A percentile compares a stretch with the other conserved stretches of the same genome.
Conservation (phyloP, 805 yeast genomes). For the Zygotorulaspora chibaensis region DNA sequence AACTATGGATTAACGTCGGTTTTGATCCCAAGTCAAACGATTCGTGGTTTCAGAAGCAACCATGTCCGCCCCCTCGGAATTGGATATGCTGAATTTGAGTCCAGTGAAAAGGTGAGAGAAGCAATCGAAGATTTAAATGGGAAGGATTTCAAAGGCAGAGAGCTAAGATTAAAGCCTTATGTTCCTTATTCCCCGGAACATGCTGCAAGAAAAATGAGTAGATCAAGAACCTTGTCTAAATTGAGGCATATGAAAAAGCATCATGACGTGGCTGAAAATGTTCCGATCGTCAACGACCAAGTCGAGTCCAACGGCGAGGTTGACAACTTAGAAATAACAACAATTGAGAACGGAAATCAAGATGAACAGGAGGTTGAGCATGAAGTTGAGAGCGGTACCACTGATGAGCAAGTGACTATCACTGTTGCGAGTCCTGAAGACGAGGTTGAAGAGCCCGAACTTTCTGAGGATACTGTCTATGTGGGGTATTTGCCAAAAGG, state of each 20-base stretch:
- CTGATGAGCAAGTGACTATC: not conserved
- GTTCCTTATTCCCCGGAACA: conserved; percentile 38
- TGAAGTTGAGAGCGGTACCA: not conserved
- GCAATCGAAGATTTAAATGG: conserved; percentile 68
- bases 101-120: conserved; percentile 54
- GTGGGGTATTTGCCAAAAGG: conserved; percentile 40
- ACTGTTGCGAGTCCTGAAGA: not conserved
- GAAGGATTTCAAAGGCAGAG: conserved; percentile 44
- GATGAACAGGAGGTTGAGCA: not conserved
- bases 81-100: conserved; percentile 79
- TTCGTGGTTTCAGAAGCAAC: conserved; percentile 41
- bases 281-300: too few relatives aligned
- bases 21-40: conserved; percentile 52
- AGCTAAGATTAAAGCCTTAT: conserved; percentile 39
- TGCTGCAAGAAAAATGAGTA: conserved; percentile 18
- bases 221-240: conserved; percentile 10
- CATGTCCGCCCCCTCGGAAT: conserved; percentile 53
- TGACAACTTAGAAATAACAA: not conserved
- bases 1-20: conserved; percentile 43
- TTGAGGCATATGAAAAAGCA: conserved; percentile 10
- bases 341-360: not conserved
- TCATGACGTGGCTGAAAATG: not conserved
- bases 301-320: not conserved
- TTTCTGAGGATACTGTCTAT: conserved; percentile 45
- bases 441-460: conserved; percentile 6